Conservation (phyloP, 345 rosid species). For the Acer saccharum region DNA sequence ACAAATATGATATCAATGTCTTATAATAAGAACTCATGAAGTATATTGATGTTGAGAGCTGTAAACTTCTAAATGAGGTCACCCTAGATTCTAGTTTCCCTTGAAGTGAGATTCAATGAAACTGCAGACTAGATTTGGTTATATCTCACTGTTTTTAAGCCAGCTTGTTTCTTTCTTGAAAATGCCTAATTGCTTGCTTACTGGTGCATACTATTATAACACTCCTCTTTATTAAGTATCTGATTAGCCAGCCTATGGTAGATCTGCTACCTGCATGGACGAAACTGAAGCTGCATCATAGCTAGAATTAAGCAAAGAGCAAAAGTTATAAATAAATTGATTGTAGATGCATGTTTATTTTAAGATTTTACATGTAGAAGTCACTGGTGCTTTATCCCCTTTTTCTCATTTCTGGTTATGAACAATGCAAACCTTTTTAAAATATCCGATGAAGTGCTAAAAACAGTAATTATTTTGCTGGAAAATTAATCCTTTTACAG, state of each 20-base stretch:
- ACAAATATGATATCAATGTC: background rate
- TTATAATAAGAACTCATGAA: background rate
- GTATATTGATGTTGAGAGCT: background rate
- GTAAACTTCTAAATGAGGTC: background rate
- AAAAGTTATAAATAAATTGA: background rate
- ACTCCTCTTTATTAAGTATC: background rate
- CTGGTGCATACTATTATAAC: background rate
- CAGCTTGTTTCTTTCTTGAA: background rate
- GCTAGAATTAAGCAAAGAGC: background rate
- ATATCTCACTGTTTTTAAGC: background rate
- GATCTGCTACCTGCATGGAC: background rate
- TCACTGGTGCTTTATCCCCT: background rate
- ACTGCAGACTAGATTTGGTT: background rate
- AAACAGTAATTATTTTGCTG: too few relatives aligned
- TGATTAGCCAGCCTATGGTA: background rate
- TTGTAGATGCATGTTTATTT: constrained; percentile 3
- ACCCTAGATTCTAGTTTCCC: background rate
- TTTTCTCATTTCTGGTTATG: too few relatives aligned
- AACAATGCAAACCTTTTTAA: too few relatives aligned
- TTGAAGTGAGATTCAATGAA: background rate
- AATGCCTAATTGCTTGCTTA: background rate
- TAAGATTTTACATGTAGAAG: background rate
- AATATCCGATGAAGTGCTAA: too few relatives aligned
- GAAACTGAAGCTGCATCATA: background rate
- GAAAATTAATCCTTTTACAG: too few relatives aligned